These are phyloP conservation scores for Plantago ovata DNA, from an alignment of 257 asterid species.

Conservation along the genomic window DNA sequence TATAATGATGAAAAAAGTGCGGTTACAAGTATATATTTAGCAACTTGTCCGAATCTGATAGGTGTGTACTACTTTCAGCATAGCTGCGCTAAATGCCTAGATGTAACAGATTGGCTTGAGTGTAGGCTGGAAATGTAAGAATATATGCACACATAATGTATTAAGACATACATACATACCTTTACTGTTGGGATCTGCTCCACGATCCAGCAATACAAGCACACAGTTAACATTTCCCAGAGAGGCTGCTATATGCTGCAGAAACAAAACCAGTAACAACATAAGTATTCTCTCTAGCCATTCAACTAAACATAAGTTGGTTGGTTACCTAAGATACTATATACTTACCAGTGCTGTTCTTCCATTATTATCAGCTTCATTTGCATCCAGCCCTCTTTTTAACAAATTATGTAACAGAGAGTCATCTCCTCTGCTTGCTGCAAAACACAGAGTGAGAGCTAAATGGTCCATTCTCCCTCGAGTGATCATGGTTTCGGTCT, in stretches of 20 bases:
- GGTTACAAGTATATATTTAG: too few species aligned
- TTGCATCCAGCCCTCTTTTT: conserved; percentile 56
- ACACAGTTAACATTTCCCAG: conserved; percentile 44
- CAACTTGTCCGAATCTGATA: too few species aligned
- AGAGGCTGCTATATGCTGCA: conserved; percentile 62
- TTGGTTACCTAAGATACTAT: neutral
- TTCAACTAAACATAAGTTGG: neutral
- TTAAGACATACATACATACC: too few species aligned
- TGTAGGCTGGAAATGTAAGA: neutral
- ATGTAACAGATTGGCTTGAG: neutral
- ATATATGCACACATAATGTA: too few species aligned
- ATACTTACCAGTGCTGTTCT: conserved; percentile 45
- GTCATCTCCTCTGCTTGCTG: conserved; percentile 56
- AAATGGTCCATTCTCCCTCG: conserved; percentile 57
- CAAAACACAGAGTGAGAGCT: conserved; percentile 55
- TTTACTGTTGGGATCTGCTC: conserved; percentile 49
- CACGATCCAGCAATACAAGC: conserved; percentile 48
- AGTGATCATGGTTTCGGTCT: conserved; percentile 62
- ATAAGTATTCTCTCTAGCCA: neutral
- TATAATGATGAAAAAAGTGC: too few species aligned
- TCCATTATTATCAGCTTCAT: conserved; percentile 53
- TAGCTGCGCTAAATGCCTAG: too few species aligned
- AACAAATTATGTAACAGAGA: conserved; percentile 53
- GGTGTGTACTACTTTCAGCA: too few species aligned
- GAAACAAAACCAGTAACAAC: neutral